phyloP scores from a whole-genome alignment of 192 early-diverging fungal species.

The Gonapodya prolifera region DNA sequence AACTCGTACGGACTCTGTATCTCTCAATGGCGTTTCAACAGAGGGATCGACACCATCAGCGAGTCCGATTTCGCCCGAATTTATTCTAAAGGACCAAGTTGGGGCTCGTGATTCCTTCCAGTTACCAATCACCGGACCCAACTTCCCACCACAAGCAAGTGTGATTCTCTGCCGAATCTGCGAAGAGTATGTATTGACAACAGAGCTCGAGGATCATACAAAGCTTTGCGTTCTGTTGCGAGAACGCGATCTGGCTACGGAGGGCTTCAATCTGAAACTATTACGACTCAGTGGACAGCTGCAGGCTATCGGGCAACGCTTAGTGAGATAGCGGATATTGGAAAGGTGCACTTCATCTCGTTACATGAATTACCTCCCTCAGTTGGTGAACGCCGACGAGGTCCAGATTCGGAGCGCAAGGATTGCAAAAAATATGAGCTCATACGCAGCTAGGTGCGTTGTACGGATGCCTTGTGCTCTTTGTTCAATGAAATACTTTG shows the following conservation, averaged over 20 bases:
- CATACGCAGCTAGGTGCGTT: slow-evolving; percentile 9
- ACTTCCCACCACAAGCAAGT: not conserved
- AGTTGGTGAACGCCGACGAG: slow-evolving; percentile 15
- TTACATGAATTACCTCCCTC: no score
- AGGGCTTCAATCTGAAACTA: not conserved
- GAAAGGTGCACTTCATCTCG: no score
- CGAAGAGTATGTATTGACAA: slow-evolving; percentile 56
- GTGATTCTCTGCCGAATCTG: slow-evolving; percentile 74
- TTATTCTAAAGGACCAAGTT: no score
- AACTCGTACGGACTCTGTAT: not conserved
- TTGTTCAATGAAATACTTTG: no score
- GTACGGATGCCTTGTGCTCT: no score
- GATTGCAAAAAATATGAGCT: slow-evolving; percentile 21
- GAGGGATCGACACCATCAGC: not conserved
- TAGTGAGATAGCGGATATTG: not conserved
- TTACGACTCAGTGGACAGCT: not conserved
- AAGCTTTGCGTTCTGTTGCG: slow-evolving; percentile 65
- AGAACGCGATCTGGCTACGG: slow-evolving; percentile 37
- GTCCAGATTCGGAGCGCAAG: slow-evolving; percentile 24
- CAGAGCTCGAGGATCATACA: slow-evolving; percentile 60
- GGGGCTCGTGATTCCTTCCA: no score
- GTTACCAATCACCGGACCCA: not conserved
- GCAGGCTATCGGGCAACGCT: not conserved
- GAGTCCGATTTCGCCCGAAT: no score
- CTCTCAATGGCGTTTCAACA: not conserved